Evolutionary conservation across 371 early-diverging fungal species (phyloP).

Genomic region (Mucor velutinosus): DNA sequence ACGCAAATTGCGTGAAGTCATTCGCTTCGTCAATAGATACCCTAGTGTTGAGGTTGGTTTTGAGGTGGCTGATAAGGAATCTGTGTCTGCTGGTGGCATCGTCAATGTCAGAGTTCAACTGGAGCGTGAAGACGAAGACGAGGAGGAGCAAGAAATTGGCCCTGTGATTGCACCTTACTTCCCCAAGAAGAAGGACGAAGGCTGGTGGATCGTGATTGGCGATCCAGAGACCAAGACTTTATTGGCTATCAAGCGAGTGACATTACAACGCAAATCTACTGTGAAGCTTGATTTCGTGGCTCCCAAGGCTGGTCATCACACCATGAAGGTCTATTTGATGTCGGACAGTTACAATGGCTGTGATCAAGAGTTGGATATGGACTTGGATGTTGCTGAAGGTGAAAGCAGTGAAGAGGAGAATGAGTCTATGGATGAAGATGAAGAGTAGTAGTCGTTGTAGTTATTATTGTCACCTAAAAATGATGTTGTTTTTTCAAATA

Average conservation of each 20-base stretch:
- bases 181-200: conserved; percentile 90
- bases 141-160: conserved; percentile 62
- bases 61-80: conserved; percentile 67
- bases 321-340: conserved; percentile 85
- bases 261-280: conserved; percentile 66
- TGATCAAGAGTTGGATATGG: conserved; percentile 92
- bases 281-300: conserved; percentile 88
- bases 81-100: conserved; percentile 60
- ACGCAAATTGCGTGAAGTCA: conserved; percentile 79
- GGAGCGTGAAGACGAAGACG: conserved; percentile 83
- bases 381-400: conserved; percentile 67
- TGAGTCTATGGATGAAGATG: conserved; percentile 34
- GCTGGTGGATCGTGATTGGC: conserved; percentile 96
- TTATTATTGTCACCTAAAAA: background rate
- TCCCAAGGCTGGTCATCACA: conserved; percentile 65
- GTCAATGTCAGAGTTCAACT: conserved; percentile 70
- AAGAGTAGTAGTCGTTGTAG: background rate
- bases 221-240: conserved; percentile 78
- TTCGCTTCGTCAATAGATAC: conserved; percentile 89
- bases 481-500: no score
- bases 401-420: conserved; percentile 56
- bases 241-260: conserved; percentile 88
- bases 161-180: conserved; percentile 91
- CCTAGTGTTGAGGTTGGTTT: conserved; percentile 88
- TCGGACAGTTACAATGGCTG: conserved; percentile 92